Evolutionary conservation across 345 rosid species (phyloP), one percentile per base, ranked within the genome.

Genomic region (Laguncularia racemosa): DNA sequence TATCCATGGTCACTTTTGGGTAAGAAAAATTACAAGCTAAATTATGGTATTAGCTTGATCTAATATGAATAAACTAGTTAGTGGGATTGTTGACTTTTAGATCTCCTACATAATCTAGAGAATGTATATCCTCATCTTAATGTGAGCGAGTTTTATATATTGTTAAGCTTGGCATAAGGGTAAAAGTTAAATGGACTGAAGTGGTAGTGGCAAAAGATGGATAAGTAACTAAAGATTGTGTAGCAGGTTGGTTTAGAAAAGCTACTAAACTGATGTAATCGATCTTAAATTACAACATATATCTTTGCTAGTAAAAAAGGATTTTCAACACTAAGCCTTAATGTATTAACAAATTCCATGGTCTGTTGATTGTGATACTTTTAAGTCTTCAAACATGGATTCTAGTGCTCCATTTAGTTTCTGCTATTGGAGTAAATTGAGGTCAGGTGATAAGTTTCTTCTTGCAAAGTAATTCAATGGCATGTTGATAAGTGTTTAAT

Each of bases 141-240:
- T 78, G 74, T 20, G 83, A 66, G 54, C 57, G 74, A 55, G 89
- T 77, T 56, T 72, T 77, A 59, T 77, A 75, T 38, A 91, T 86
- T 40, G 88, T 81, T 4, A 81, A 73, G 64, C 83, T 82, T 56
- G 73, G 75, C 81, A 86, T 80, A 55, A 91, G 91, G 52, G 88
- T 95, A 20, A 96, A 83, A 60, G 82, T 71, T 17, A 93, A 84
- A 79, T 89, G 87, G 46, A 89, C 82, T 17, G 82, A 78, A 46
- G 89, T 93, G 56, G 89, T 89, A 58, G 99, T 93, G 50, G 89
- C 86, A 70, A 85, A 86, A 54, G 88, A 77, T 69, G 86, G 69
- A 8, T 93, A 93, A 21, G 49, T 73, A 68, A 76, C 82, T 57
- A 91, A 84, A 71, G 82, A 84, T 33, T 78, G 97, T 65, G 88